Conservation (phyloP, 495 filamentous ascomycete species). For the Xylaria telfairii region DNA sequence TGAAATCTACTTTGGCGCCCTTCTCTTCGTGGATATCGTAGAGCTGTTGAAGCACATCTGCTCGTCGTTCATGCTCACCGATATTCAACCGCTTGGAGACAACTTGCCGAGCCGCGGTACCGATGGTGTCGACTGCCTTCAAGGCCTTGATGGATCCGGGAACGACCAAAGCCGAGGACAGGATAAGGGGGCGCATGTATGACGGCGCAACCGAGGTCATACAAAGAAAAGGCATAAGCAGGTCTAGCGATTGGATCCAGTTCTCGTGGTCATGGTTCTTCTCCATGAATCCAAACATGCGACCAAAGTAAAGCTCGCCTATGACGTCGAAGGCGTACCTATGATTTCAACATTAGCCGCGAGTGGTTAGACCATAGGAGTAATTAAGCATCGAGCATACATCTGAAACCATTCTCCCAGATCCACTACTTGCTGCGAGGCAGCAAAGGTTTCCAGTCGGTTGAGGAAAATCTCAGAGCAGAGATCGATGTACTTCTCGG, state of each 20-base stretch:
- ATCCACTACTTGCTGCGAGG: conserved; percentile 8
- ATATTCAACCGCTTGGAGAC: background rate
- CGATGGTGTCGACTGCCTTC: conserved; percentile 11
- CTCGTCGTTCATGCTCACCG: conserved; percentile 9
- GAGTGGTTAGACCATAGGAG: background rate
- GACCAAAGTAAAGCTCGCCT: conserved; percentile 17
- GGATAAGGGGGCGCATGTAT: conserved; percentile 8
- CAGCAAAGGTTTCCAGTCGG: conserved; percentile 6
- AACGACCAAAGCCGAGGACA: conserved; percentile 4
- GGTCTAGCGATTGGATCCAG: conserved; percentile 10
- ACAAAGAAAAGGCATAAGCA: conserved; percentile 15
- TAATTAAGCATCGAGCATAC: background rate
- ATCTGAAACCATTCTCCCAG: conserved; percentile 16
- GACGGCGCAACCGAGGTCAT: conserved; percentile 12
- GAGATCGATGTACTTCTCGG: conserved; percentile 12
- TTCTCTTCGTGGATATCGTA: conserved; percentile 19
- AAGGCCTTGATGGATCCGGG: conserved; percentile 4
- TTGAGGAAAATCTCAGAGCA: conserved; percentile 7
- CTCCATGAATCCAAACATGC: conserved; percentile 12
- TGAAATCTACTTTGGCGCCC: conserved; percentile 4
- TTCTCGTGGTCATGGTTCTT: conserved; percentile 11
- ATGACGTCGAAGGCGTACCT: conserved; percentile 17
- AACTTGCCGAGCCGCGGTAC: conserved; percentile 4
- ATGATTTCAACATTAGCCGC: background rate
- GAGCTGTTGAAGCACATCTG: conserved; percentile 27